Conservation (phyloP, 257 asterid species). For the Plantago major region DNA sequence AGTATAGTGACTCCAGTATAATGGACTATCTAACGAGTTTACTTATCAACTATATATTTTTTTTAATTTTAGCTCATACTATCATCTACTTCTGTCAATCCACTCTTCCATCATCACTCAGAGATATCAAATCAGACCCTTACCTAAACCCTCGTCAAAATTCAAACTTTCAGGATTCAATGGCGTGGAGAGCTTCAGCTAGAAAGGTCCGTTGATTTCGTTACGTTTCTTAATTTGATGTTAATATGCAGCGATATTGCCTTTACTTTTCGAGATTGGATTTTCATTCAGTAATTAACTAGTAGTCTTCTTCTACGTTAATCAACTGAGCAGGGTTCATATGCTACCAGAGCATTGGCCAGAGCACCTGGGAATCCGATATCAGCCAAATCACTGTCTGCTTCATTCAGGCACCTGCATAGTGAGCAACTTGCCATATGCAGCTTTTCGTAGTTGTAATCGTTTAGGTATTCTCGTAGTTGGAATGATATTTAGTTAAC, state of each 20-base stretch:
- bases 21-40: too few relatives aligned
- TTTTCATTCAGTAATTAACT: too few relatives aligned
- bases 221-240: not conserved
- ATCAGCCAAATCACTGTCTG: conserved; percentile 32
- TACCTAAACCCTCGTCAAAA: too few relatives aligned
- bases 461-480: not conserved
- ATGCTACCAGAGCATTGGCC: conserved; percentile 39
- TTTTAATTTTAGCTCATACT: too few relatives aligned
- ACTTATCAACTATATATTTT: too few relatives aligned
- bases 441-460: conserved; percentile 2
- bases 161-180: conserved; percentile 23
- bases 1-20: too few relatives aligned
- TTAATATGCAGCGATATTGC: not conserved
- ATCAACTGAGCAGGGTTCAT: conserved; percentile 45
- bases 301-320: conserved; percentile 5
- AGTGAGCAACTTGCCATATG: conserved; percentile 31
- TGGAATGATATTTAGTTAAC: not conserved
- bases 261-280: too few relatives aligned
- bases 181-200: conserved; percentile 73
- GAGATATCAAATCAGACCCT: too few relatives aligned
- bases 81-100: too few relatives aligned
- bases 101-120: too few relatives aligned
- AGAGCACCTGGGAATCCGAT: conserved; percentile 12
- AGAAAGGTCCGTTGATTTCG: conserved; percentile 44
- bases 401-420: conserved; percentile 34